Base-by-base conservation (phyloP, 768 basidiomycete genomes). In the Mycena amicta region DNA sequence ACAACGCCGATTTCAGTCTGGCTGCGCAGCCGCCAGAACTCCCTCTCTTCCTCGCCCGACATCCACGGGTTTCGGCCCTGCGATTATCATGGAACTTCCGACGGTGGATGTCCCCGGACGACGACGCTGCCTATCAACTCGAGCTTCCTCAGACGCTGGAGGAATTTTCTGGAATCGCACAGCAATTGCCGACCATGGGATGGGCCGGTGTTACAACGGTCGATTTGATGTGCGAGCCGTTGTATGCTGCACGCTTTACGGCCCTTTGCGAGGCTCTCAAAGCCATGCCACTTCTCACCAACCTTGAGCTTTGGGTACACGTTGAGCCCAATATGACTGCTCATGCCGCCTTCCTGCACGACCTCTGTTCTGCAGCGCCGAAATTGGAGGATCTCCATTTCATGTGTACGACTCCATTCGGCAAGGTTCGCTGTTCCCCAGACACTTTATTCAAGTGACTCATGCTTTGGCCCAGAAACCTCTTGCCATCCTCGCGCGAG, bases 11-110 rank as follows among this genome's bases (percentile, higher is more conserved):
- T 53, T 80, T 80, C 61, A 65, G 73, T 3, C 65, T 82, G 6
- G 77, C 5, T 69, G 71, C 1, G 62, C 73, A 5, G 65, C 59
- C 67, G 12, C 61, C 55, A 4, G 59, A 66, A 0, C 72, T 81
- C 31, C 69, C 68, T 3, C 49, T 61, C 1, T 82, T 82, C 62
- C 67, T 82, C n/a, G 67, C 73, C 6, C 52, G 27, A 13, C 82
- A 82, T 56, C 64, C 67, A 0, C 60, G 68, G 4, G 66, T 83
- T 16, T 76, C 72, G 31, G 78, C 76, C 57, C 69, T 82, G 28
- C 75, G 79, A 12, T 72, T 82, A 41, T 68, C 78, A 26, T 83
- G 82, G 81, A 81, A 79, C 57, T 81, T 82, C 65, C 78, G 77
- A 52, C 69, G 76, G 13, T 82, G 80, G 80, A 74, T 81, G 70